A percentile compares a stretch with the other conserved stretches of the same genome.
These are phyloP conservation scores for Fusarium nelsonii DNA, from an alignment of 2,329 filamentous ascomycete species.

Conservation along the genomic window DNA sequence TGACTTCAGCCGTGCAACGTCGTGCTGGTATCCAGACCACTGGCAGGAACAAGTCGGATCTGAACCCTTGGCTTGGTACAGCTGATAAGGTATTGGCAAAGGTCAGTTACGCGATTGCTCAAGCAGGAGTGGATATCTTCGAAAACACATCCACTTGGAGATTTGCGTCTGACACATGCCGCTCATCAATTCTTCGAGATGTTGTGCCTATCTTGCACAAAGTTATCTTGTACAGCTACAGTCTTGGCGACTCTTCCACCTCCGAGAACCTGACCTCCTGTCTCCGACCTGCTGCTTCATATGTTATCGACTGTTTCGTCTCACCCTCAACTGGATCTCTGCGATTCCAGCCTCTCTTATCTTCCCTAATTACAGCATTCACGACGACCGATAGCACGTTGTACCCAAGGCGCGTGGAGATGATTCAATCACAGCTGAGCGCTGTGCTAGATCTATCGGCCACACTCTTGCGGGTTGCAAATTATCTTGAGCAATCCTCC, in stretches of 20 bases:
- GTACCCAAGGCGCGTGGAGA: conserved; percentile 65
- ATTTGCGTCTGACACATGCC: conserved; percentile 76
- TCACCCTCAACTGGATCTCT: conserved; percentile 76
- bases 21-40: conserved; percentile 66
- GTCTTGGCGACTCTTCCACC: conserved; percentile 72
- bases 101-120: conserved; percentile 78
- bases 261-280: conserved; percentile 66
- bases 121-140: conserved; percentile 83
- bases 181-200: conserved; percentile 74
- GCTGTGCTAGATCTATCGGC: conserved; percentile 75
- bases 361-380: conserved; percentile 68
- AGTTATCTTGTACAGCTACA: conserved; percentile 78
- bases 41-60: conserved; percentile 59
- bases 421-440: conserved; percentile 72
- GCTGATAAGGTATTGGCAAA: conserved; percentile 82
- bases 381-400: conserved; percentile 70
- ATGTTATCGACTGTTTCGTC: conserved; percentile 82
- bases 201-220: conserved; percentile 78
- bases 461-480: conserved; percentile 77
- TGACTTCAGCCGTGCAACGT: conserved; percentile 75
- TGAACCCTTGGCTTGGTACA: conserved; percentile 75
- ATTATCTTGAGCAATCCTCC: conserved; percentile 71
- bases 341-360: conserved; percentile 81
- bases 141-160: conserved; percentile 90
- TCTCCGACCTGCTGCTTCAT: conserved; percentile 78